Base-by-base conservation (phyloP, 257 asterid genomes). In the Scutellaria barbata region DNA sequence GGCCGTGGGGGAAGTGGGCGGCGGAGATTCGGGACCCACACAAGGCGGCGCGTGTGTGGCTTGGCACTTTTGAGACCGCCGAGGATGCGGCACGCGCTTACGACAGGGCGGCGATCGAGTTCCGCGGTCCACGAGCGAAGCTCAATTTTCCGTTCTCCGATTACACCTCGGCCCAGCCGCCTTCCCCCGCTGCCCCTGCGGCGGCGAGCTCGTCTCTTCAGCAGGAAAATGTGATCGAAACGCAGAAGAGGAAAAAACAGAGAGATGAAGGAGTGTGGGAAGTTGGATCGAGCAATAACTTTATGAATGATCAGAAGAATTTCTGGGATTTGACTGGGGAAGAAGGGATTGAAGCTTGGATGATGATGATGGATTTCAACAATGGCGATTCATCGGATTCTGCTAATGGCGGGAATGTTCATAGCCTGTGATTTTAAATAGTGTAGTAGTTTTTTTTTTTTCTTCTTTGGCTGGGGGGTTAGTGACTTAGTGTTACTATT, bases 1-100 rank as follows among this genome's bases (percentile, higher is more conserved):
- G 98, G 79, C 98, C 97, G 4, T 92, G 98, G 98, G 98, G 96
- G 8, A 92, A 92, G 58, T 92, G 98, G 98, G 96, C 96, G 17
- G 91, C 97, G 33, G 98, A 92, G 82, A 92, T 92, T 12, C 64
- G 98, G 0, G 96, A 90, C 77, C 98, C 98, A 0, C 59, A 84
- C 8, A 87, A 85, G 77, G 97, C 97, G 11, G 88, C 92, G 14
- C 87, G 98, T 2, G 96, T 92, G 47, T 92, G 98, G 98, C 87
- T 92, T 3, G 97, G 98, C 8, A 92, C 98, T 0, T 92, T 92
- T 58, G 87, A 78, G 22, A 92, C 95, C 0, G 96, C 92, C 0
- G 98, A 83, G 80, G 96, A 84, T 0, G 96, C 98, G 0, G 96
- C 96, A 5, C 79, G 98, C 0, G 98, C 98, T 1, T 92, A 92